Conservation (phyloP, 1,284 basidiomycete genomes). For the Cutaneotrichosporon sp. region DNA sequence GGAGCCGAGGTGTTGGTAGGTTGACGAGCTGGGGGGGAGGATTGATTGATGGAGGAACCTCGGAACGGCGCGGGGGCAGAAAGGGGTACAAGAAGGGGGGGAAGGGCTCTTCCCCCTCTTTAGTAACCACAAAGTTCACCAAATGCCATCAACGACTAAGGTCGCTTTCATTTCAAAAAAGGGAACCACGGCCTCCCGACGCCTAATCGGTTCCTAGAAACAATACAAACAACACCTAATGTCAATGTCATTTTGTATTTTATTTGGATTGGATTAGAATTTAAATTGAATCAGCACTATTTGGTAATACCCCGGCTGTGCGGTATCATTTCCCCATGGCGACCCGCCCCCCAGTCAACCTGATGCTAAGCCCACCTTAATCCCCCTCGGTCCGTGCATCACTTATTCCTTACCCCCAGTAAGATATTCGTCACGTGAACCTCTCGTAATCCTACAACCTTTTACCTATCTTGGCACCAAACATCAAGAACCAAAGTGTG, state of each 20-base stretch:
- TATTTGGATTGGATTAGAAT: background rate
- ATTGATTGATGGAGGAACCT: background rate
- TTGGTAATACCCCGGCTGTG: background rate
- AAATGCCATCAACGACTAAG: background rate
- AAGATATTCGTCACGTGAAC: background rate
- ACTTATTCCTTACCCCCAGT: background rate
- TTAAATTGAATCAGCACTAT: background rate
- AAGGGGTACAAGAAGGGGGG: background rate
- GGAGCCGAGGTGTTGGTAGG: background rate
- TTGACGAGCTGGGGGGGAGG: background rate
- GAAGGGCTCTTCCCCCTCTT: background rate
- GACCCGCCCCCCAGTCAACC: background rate
- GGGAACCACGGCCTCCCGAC: background rate
- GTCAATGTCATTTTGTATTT: background rate
- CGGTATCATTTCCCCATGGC: background rate
- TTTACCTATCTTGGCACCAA: background rate
- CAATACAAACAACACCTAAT: background rate
- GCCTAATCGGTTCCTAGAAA: background rate
- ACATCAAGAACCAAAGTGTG: background rate
- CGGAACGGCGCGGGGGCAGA: background rate
- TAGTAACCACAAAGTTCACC: background rate
- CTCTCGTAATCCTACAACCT: background rate
- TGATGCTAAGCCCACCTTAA: background rate
- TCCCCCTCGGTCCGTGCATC: background rate
- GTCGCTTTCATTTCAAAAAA: background rate